Conservation (phyloP, 2,329 filamentous ascomycete species). For the Podosphaera xanthii region DNA sequence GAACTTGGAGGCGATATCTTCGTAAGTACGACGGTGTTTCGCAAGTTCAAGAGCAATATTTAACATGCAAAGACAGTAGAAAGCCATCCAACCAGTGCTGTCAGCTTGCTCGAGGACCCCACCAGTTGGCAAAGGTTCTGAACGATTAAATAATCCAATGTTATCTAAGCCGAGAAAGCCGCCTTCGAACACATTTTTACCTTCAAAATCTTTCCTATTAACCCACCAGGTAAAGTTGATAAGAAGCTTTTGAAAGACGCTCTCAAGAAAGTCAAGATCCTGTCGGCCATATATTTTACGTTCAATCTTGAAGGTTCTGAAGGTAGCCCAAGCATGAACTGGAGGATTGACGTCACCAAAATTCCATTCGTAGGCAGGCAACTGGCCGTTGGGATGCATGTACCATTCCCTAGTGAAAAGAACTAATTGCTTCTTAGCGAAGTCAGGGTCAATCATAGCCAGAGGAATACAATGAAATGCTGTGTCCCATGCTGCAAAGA, state of each 20-base stretch:
- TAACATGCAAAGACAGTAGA: constrained; percentile 89
- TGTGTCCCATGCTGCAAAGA: constrained; percentile 93
- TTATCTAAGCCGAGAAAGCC: constrained; percentile 92
- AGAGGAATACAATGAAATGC: constrained; percentile 92
- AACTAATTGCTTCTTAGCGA: constrained; percentile 94
- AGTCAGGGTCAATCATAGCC: constrained; percentile 93
- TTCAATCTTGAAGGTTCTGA: constrained; percentile 94
- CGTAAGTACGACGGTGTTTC: constrained; percentile 84
- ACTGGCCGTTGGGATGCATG: constrained; percentile 89
- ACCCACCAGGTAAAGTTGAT: constrained; percentile 99
- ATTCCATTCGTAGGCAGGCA: constrained; percentile 90
- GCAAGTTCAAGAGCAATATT: constrained; percentile 90
- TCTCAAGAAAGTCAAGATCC: constrained; percentile 84
- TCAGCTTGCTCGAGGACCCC: constrained; percentile 89
- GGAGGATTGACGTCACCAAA: constrained; percentile 94
- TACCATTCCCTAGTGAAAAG: constrained; percentile 96
- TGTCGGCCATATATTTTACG: constrained; percentile 90
- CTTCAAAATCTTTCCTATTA: constrained; percentile 80
- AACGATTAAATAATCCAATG: constrained; percentile 92
- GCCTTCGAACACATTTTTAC: constrained; percentile 94
- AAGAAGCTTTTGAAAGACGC: constrained; percentile 86
- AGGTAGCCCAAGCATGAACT: constrained; percentile 88
- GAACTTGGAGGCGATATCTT: constrained; percentile 94
- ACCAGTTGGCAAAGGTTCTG: constrained; percentile 79
- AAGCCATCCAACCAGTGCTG: constrained; percentile 97